phyloP scores from a whole-genome alignment of 1,284 basidiomycete species.

The Cutaneotrichosporon sp. region DNA sequence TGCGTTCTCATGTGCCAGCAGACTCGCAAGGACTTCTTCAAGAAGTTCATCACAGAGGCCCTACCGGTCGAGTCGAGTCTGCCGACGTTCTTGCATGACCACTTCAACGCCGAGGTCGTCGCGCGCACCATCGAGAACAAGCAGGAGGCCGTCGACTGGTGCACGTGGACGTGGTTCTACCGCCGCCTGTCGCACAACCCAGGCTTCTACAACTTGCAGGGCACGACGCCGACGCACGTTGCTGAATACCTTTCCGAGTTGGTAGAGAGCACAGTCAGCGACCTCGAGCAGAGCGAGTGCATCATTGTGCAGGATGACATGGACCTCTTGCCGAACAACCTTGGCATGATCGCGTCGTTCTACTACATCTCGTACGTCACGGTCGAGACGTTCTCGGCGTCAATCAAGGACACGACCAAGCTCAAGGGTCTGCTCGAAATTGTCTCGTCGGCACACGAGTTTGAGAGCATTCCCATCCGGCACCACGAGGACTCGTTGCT shows the following conservation, averaged over 20 bases:
- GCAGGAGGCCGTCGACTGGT: conserved; percentile 85
- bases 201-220: conserved; percentile 86
- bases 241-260: conserved; percentile 94
- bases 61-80: conserved; percentile 96
- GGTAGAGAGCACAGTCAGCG: conserved; percentile 87
- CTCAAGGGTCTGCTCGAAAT: conserved; percentile 95
- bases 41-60: conserved; percentile 95
- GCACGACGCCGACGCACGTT: conserved; percentile 86
- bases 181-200: conserved; percentile 89
- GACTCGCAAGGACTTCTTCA: conserved; percentile 95
- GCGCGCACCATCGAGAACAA: conserved; percentile 99
- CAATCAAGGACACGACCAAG: conserved; percentile 95
- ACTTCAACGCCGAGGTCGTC: conserved; percentile 97
- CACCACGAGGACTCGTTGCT: conserved; percentile 82
- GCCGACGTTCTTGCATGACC: conserved; percentile 85
- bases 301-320: conserved; percentile 88
- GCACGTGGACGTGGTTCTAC: conserved; percentile 66
- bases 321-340: conserved; percentile 85
- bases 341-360: conserved; percentile 88
- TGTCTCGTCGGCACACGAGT: conserved; percentile 92
- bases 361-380: conserved; percentile 76
- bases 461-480: conserved; percentile 90
- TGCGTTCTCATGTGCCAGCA: conserved; percentile 97
- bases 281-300: conserved; percentile 91
- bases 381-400: conserved; percentile 93